These are phyloP conservation scores for Clonostachys solani DNA, from an alignment of 2,329 filamentous ascomycete genomes.

Conservation along the genomic window DNA sequence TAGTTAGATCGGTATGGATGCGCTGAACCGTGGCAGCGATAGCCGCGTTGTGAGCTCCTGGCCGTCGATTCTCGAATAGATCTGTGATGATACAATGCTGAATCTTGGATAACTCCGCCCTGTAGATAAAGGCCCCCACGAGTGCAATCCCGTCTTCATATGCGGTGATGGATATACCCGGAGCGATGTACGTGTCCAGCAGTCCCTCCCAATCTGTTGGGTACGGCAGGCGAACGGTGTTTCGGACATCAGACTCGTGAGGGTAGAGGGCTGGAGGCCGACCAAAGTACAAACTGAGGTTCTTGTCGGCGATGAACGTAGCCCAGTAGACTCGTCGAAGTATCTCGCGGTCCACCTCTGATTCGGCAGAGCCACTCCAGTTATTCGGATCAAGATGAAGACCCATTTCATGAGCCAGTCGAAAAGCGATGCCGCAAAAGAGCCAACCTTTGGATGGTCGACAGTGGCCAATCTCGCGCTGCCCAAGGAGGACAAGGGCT, in stretches of 20 bases:
- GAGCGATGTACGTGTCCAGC: constrained; percentile 40
- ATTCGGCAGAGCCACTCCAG: constrained; percentile 13
- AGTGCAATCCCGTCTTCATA: constrained; percentile 14
- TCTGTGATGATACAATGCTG: constrained; percentile 44
- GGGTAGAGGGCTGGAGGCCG: constrained; percentile 44
- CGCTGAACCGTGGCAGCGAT: constrained; percentile 35
- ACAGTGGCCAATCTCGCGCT: constrained; percentile 41
- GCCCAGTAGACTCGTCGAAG: constrained; percentile 45
- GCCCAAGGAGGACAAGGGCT: constrained; percentile 36
- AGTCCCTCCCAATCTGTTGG: constrained; percentile 42
- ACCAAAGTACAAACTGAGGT: constrained; percentile 46
- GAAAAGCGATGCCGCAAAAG: constrained; percentile 47
- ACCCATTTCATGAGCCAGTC: constrained; percentile 46
- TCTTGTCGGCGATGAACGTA: constrained; percentile 44
- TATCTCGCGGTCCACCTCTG: constrained; percentile 34
- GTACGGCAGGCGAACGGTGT: constrained; percentile 42
- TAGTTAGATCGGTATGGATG: constrained; percentile 40
- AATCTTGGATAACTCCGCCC: constrained; percentile 42
- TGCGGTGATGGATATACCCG: constrained; percentile 11
- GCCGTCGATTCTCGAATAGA: constrained; percentile 41
- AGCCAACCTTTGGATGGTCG: constrained; percentile 46
- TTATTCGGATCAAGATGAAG: constrained; percentile 42
- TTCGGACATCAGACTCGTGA: constrained; percentile 41
- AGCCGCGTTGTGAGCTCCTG: constrained; percentile 26
- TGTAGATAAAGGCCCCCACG: constrained; percentile 39